phyloP scores from a whole-genome alignment of 148 eudicot genomes.

The Rhododendron ferrugineum region DNA sequence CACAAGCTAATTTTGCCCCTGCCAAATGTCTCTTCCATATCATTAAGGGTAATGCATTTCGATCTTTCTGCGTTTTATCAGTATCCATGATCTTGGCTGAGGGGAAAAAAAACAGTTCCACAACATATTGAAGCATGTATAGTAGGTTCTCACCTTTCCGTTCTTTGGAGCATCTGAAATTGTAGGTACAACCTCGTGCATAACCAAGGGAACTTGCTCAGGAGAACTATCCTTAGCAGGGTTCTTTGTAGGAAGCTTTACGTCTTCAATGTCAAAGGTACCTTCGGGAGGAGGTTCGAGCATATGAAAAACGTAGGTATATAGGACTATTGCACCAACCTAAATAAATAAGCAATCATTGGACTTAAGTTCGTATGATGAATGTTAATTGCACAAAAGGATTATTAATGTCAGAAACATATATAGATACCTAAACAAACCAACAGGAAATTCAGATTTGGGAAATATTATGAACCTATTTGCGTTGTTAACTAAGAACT shows the following conservation, averaged over 20 bases:
- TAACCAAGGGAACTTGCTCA: constrained; percentile 66
- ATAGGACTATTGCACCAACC: constrained; percentile 92
- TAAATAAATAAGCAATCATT: constrained; percentile 12
- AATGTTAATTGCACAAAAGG: neutral
- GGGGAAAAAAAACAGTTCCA: neutral
- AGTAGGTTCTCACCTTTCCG: constrained; percentile 51
- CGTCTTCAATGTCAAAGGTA: constrained; percentile 54
- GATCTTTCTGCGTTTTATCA: neutral
- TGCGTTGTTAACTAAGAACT: neutral
- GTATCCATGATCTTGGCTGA: neutral
- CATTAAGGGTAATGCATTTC: neutral
- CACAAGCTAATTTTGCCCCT: neutral
- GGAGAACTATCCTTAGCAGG: constrained; percentile 31
- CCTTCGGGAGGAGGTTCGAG: constrained; percentile 91
- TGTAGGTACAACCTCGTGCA: constrained; percentile 31
- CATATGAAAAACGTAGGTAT: constrained; percentile 93
- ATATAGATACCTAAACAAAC: neutral
- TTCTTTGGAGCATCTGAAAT: constrained; percentile 30
- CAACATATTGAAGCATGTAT: neutral
- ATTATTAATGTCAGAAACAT: neutral
- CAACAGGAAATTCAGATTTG: neutral
- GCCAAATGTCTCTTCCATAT: neutral
- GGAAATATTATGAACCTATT: neutral
- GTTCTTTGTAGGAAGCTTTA: constrained; percentile 51
- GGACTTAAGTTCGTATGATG: neutral